Base-by-base conservation (phyloP, 192 early-diverging fungal genomes). In the Coemansia sp. region DNA sequence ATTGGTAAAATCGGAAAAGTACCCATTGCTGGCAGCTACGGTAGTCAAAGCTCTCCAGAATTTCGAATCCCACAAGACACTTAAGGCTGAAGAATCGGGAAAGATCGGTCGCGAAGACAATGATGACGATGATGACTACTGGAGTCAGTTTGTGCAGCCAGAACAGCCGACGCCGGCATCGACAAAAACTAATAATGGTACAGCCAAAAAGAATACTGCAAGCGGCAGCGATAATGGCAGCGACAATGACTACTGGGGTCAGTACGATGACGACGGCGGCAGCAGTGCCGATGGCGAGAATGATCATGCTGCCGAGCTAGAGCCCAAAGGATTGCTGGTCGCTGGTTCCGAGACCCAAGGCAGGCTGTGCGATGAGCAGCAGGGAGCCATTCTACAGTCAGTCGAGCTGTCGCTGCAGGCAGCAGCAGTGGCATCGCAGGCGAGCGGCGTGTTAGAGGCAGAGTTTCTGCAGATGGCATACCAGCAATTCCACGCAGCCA, bases 371-470 rank as follows among this genome's bases (percentile, higher is more conserved):
- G n/a, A n/a, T 27, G 9, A 4, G 30, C 24, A 44, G 21, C 41
- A 52, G 15, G 40, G 21, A 13, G 27, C 57, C 14, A 37, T 66
- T 3, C 33, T 30, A 7, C 40, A 55, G 18, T 53, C 67, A 4
- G 40, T 61, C 15, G 57, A 39, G 8, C 58, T 61, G 22, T 45
- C 61, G 18, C 54, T 78, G 48, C 52, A 57, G 2, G 61, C 62
- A 15, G 60, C 73, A 1, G 73, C 73, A 2, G 11, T 41, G 22
- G 52, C 64, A 3, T 63, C 64, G 18, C 51, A 24, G n/a, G 73
- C 60, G 10, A 39, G 45, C 0, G 63, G 64, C 11, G 22, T 66
- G n/a, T 17, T 37, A 15, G 61, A 77, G 47, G 27, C 42, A 2
- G 67, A 63, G 37, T 77, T 77, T 37, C 42, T 69, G 13, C 15